phyloP scores from a whole-genome alignment of 2,329 filamentous ascomycete genomes.

The Chrysoporthe deuterocubensis region DNA sequence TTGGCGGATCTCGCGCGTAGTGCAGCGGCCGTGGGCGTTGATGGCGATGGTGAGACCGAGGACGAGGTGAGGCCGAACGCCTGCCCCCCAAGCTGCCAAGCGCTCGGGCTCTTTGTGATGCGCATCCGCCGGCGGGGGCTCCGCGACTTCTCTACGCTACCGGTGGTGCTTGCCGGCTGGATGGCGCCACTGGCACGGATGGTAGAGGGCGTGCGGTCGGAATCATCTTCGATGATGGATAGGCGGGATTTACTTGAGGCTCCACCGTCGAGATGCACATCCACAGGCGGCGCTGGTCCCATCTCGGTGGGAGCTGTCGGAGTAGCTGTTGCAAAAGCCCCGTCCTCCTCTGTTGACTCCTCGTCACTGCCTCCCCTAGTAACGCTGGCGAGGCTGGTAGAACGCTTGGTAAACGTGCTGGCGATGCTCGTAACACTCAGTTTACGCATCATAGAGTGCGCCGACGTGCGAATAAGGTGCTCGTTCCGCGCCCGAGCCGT shows the following conservation, averaged over 20 bases:
- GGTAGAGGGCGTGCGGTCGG: constrained; percentile 18
- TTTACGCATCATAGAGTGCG: constrained; percentile 85
- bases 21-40: constrained; percentile 19
- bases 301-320: not conserved
- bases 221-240: constrained; percentile 25
- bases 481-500: constrained; percentile 66
- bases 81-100: constrained; percentile 22
- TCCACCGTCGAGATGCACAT: constrained; percentile 3
- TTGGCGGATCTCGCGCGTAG: constrained; percentile 33
- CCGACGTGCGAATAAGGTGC: constrained; percentile 75
- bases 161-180: not conserved
- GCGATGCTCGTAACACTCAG: constrained; percentile 82
- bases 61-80: constrained; percentile 9
- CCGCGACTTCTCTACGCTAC: not conserved
- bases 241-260: not conserved
- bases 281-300: not conserved
- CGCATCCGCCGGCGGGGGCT: constrained; percentile 20
- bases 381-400: constrained; percentile 57
- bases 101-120: constrained; percentile 25
- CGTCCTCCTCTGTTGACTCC: constrained; percentile 30
- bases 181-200: not conserved
- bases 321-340: not conserved
- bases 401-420: constrained; percentile 74
- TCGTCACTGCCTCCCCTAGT: constrained; percentile 37
- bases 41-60: constrained; percentile 2